Percentiles rank a stretch among this genome's conserved stretches.
Evolutionary conservation across 2,329 filamentous ascomycete species (phyloP).

Genomic region (Trichophyton verrucosum): DNA sequence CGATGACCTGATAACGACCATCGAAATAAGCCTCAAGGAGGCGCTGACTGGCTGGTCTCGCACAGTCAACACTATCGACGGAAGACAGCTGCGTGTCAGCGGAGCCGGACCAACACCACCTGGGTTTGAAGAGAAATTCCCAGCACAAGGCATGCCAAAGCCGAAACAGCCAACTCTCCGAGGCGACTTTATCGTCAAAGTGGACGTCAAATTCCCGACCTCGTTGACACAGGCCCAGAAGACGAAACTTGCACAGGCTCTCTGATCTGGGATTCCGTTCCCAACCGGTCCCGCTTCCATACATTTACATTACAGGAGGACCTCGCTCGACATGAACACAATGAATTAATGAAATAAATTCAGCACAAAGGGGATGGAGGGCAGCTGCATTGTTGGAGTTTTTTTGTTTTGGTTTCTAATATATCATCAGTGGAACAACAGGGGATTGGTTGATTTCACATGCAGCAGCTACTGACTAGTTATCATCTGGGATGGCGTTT

Average conservation of each 20-base stretch:
- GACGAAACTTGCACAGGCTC: conserved; percentile 62
- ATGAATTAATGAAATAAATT: neutral
- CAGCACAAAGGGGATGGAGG: neutral
- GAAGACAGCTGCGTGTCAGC: conserved; percentile 66
- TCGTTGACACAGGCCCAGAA: conserved; percentile 68
- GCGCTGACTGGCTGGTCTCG: conserved; percentile 86
- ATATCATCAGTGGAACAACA: neutral
- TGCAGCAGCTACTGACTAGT: neutral
- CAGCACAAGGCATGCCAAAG: conserved; percentile 83
- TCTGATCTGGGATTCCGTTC: conserved; percentile 32
- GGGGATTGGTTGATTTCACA: neutral
- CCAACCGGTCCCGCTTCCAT: neutral
- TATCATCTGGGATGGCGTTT: neutral
- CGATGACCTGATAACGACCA: conserved; percentile 67
- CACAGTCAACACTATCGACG: conserved; percentile 88
- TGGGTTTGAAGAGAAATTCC: conserved; percentile 68
- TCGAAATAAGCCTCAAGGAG: conserved; percentile 83
- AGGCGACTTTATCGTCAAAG: conserved; percentile 77
- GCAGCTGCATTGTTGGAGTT: conserved; percentile 4
- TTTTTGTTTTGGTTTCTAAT: neutral
- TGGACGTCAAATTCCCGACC: conserved; percentile 86
- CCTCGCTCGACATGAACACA: neutral
- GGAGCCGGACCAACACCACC: conserved; percentile 77
- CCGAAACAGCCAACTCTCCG: conserved; percentile 76
- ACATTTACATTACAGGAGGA: neutral